Percentiles rank a stretch among this genome's conserved stretches.
Conservation (phyloP, 129 eudicot species). For the Lonicera japonica region DNA sequence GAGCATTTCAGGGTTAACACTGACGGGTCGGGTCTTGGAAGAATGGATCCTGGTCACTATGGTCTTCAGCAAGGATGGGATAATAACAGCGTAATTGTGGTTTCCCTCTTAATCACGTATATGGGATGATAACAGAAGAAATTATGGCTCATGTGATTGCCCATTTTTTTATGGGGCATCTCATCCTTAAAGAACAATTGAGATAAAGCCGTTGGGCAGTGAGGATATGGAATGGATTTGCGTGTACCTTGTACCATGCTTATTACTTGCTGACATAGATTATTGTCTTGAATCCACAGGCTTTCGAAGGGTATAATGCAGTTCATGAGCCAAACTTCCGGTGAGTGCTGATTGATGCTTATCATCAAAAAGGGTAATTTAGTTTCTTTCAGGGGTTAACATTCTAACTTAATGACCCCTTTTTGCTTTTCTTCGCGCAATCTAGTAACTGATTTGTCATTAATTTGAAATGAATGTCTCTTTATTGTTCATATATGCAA, state of each 20-base stretch:
- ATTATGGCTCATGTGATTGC: constrained; percentile 80
- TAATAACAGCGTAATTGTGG: constrained; percentile 99
- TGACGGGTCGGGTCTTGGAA: constrained; percentile 38
- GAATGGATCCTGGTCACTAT: constrained; percentile 97
- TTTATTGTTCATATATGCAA: too few relatives aligned
- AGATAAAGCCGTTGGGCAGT: constrained; percentile 86
- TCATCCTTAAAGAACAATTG: constrained; percentile 66
- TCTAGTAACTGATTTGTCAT: neutral
- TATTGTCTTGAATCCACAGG: constrained; percentile 99
- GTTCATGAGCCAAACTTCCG: constrained; percentile 84
- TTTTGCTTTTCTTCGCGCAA: neutral
- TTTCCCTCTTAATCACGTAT: constrained; percentile 92
- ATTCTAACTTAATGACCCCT: neutral
- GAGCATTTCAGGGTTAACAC: constrained; percentile 66
- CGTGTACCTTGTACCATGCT: constrained; percentile 68
- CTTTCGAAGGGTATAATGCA: constrained; percentile 82
- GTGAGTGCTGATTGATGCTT: constrained; percentile 49
- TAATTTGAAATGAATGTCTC: neutral
- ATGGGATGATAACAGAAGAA: constrained; percentile 81
- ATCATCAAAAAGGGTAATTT: constrained; percentile 10
- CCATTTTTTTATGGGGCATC: constrained; percentile 66
- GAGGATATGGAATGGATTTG: constrained; percentile 96
- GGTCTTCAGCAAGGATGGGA: constrained; percentile 99
- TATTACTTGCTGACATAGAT: constrained; percentile 90
- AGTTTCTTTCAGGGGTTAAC: neutral